Percentiles rank a stretch among this genome's conserved stretches.
Evolutionary conservation across 192 early-diverging fungal species (phyloP).

Genomic region (Chytriomyces sp.): DNA sequence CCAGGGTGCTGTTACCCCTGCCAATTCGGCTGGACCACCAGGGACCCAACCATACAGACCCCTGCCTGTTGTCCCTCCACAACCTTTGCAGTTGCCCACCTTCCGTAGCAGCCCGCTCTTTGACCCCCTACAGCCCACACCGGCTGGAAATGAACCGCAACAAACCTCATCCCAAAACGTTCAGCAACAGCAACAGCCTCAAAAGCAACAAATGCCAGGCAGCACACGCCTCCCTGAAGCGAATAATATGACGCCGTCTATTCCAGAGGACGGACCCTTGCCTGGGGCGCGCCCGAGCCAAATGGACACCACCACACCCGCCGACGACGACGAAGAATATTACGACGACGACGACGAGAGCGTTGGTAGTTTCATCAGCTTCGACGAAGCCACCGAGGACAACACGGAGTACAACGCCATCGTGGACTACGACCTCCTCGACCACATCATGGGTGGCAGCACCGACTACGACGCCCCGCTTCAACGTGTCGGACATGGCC

Average conservation of each 20-base stretch:
- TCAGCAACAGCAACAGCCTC: background rate
- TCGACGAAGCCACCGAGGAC: constrained; percentile 42
- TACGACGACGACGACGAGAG: constrained; percentile 30
- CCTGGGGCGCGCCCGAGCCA: background rate
- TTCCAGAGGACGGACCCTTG: constrained; percentile 1
- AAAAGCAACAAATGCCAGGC: background rate
- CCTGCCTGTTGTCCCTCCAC: background rate
- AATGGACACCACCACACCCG: background rate
- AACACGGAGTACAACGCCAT: constrained; percentile 48
- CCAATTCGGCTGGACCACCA: background rate
- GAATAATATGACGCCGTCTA: background rate
- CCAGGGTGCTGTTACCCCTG: background rate
- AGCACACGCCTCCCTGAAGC: no score
- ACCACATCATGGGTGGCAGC: constrained; percentile 32
- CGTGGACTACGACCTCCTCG: constrained; percentile 34
- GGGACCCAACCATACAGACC: background rate
- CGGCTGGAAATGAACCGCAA: background rate
- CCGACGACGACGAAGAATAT: constrained; percentile 5
- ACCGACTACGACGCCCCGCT: constrained; percentile 31
- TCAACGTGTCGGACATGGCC: constrained; percentile 19
- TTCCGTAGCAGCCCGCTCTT: background rate
- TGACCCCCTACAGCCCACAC: background rate
- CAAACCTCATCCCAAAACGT: no score
- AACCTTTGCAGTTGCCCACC: background rate
- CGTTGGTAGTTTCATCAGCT: constrained; percentile 19